phyloP scores from a whole-genome alignment of 2,329 filamentous ascomycete genomes.

The Botrytis sinoallii region DNA sequence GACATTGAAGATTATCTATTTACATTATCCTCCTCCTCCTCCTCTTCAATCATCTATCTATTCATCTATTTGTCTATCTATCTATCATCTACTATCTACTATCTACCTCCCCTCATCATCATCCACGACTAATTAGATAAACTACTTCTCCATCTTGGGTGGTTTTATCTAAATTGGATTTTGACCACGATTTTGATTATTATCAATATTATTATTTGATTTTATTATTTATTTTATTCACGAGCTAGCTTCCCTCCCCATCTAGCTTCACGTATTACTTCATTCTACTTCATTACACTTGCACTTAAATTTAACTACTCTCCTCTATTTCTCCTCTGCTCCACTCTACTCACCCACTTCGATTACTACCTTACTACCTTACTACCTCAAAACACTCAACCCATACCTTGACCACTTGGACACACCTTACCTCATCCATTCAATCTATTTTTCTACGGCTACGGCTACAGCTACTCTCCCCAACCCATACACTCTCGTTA shows the following conservation, averaged over 20 bases:
- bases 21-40: background rate
- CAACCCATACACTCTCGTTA: conserved; percentile 14
- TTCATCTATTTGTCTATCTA: no score
- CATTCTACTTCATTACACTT: background rate
- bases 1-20: background rate
- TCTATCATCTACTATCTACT: background rate
- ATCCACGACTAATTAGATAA: background rate
- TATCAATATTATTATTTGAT: no score
- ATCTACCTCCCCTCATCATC: background rate
- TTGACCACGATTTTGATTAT: background rate
- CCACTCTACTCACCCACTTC: conserved; percentile 16
- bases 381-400: background rate
- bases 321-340: background rate
- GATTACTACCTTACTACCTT: conserved; percentile 12
- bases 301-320: conserved; percentile 2
- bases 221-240: background rate
- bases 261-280: background rate
- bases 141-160: background rate
- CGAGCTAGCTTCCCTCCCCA: background rate
- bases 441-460: conserved; percentile 11
- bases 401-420: conserved; percentile 10
- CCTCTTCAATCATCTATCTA: background rate
- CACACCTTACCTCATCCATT: conserved; percentile 21
- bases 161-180: background rate
- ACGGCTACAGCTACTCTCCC: conserved; percentile 18